These are phyloP conservation scores for Melocanna baccifera DNA, from an alignment of 176 grass and related monocot species.

Conservation along the genomic window DNA sequence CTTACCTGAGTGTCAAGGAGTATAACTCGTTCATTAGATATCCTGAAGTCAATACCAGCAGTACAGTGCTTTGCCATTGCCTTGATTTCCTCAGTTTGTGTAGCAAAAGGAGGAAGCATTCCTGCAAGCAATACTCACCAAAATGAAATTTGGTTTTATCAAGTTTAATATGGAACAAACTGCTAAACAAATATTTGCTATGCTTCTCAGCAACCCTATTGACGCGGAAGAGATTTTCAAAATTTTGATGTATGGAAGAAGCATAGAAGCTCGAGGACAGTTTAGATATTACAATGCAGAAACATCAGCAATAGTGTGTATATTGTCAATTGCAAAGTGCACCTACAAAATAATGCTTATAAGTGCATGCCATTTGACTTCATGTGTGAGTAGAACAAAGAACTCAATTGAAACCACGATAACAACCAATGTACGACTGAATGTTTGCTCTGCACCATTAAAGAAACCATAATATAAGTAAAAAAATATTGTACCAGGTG, in stretches of 20 bases:
- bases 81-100: conserved; percentile 76
- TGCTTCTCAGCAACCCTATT: background rate
- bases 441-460: background rate
- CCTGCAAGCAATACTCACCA: conserved; percentile 43
- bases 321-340: background rate
- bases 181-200: background rate
- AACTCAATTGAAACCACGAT: background rate
- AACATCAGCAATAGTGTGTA: background rate
- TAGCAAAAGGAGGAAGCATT: conserved; percentile 91
- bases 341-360: background rate
- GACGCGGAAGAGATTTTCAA: background rate
- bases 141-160: background rate
- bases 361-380: background rate
- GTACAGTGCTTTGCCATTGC: conserved; percentile 78
- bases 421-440: background rate
- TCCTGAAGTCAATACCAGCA: conserved; percentile 80
- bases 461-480: background rate
- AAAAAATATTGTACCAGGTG: conserved; percentile 46
- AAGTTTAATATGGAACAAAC: background rate
- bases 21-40: conserved; percentile 88
- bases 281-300: background rate
- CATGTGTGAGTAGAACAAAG: background rate
- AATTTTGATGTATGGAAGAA: background rate
- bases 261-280: background rate
- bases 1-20: conserved; percentile 89